Conservation (phyloP, 139 green algal species). For the Chlamydomonas asymmetrica region DNA sequence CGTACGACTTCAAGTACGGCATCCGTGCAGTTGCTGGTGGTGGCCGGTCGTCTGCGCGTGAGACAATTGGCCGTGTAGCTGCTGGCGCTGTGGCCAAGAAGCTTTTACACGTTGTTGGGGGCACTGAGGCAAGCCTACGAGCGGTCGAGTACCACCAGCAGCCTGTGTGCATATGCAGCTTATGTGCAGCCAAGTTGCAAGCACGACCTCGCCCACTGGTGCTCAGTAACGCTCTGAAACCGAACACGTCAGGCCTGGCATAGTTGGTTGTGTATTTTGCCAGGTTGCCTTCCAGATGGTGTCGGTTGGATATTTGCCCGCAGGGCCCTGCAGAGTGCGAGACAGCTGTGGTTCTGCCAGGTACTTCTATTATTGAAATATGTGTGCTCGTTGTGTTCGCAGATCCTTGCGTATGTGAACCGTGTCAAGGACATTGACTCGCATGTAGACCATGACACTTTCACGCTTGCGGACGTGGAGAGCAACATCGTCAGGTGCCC, state of each 20-base stretch:
- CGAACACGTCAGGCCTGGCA: too few species aligned
- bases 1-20: slow-evolving; percentile 99
- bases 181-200: too few species aligned
- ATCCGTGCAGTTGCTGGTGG: slow-evolving; percentile 95
- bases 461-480: slow-evolving; percentile 92
- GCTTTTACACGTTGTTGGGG: slow-evolving; percentile 78
- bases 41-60: slow-evolving; percentile 90
- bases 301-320: too few species aligned
- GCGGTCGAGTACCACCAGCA: too few species aligned
- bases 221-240: too few species aligned
- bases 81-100: slow-evolving; percentile 98
- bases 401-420: slow-evolving; percentile 93
- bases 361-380: background rate
- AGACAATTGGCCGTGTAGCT: slow-evolving; percentile 97
- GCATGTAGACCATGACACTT: slow-evolving; percentile 70
- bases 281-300: too few species aligned
- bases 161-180: too few species aligned
- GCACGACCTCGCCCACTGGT: too few species aligned
- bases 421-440: slow-evolving; percentile 78
- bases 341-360: too few species aligned
- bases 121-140: slow-evolving; percentile 73
- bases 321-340: too few species aligned
- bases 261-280: too few species aligned
- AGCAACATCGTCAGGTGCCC: slow-evolving; percentile 95
- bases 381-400: slow-evolving; percentile 4